phyloP scores from a whole-genome alignment of 257 asterid species.

The Salvia splendens region DNA sequence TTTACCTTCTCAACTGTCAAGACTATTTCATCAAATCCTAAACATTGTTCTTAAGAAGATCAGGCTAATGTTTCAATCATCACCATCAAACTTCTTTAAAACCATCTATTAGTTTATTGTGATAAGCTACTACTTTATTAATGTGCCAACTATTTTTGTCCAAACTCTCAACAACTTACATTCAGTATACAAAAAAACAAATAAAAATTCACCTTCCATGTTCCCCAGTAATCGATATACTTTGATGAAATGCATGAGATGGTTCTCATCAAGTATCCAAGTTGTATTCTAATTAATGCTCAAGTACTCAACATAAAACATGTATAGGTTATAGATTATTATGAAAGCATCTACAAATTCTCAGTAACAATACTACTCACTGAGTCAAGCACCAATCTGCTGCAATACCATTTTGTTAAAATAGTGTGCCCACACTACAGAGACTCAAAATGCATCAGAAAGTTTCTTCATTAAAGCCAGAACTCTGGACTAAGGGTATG shows the following conservation, averaged over 20 bases:
- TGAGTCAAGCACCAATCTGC: constrained; percentile 7
- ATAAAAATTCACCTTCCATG: neutral
- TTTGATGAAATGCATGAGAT: neutral
- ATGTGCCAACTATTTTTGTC: constrained; percentile 9
- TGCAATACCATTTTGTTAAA: constrained; percentile 1
- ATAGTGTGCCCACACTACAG: neutral
- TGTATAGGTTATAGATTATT: neutral
- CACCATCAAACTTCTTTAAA: neutral
- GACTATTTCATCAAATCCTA: neutral
- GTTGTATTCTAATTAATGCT: neutral
- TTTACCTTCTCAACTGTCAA: constrained; percentile 11
- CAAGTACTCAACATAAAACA: neutral
- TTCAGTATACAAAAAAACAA: constrained; percentile 6
- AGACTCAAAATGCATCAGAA: neutral
- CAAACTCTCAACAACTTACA: constrained; percentile 7
- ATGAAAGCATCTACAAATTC: neutral
- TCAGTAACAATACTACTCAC: constrained; percentile 2
- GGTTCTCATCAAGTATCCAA: neutral
- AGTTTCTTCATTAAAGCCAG: neutral
- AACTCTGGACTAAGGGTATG: neutral
- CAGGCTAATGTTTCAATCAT: constrained; percentile 5
- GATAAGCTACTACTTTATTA: constrained; percentile 10
- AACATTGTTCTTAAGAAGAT: neutral
- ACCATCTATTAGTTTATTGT: neutral
- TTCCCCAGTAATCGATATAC: neutral